Percentiles rank a stretch among this genome's conserved stretches.
Conservation (phyloP, 805 yeast species). For the Sugiyamaella mastotermitis region DNA sequence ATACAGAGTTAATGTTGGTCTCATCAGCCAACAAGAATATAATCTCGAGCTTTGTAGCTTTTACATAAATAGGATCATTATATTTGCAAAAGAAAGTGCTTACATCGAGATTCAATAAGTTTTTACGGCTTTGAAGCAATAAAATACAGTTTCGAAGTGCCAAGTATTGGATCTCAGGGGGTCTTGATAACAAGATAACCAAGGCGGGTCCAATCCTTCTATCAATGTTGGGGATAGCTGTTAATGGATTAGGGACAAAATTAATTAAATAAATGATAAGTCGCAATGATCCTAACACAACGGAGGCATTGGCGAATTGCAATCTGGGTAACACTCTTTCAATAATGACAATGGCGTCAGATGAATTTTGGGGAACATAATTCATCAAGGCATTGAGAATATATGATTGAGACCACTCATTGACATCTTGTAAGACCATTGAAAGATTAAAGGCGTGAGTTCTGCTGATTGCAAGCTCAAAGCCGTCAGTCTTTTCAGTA, state of each 20-base stretch:
- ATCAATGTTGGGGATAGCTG: conserved; percentile 48
- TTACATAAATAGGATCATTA: conserved; percentile 82
- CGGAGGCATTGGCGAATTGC: conserved; percentile 76
- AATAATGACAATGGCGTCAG: conserved; percentile 60
- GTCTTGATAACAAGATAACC: conserved; percentile 62
- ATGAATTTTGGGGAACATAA: conserved; percentile 64
- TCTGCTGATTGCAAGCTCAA: conserved; percentile 50
- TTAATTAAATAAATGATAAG: conserved; percentile 67
- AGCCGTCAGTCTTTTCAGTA: conserved; percentile 47
- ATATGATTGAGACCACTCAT: conserved; percentile 67
- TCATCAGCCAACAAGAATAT: conserved; percentile 72
- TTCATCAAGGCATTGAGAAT: conserved; percentile 59
- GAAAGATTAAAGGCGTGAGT: conserved; percentile 40
- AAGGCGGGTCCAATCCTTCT: conserved; percentile 63
- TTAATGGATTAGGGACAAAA: conserved; percentile 54
- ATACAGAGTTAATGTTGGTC: conserved; percentile 50
- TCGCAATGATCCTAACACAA: conserved; percentile 70
- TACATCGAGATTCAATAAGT: conserved; percentile 60
- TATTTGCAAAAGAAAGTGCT: conserved; percentile 74
- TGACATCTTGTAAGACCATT: conserved; percentile 35
- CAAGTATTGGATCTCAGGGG: conserved; percentile 78
- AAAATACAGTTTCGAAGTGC: conserved; percentile 75
- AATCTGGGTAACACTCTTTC: conserved; percentile 63
- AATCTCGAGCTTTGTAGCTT: conserved; percentile 85
- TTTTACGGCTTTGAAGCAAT: conserved; percentile 59